A percentile compares a stretch with the other conserved stretches of the same genome.
These are phyloP conservation scores for Podospora tetraspora DNA, from an alignment of 495 filamentous ascomycete genomes.

Conservation along the genomic window DNA sequence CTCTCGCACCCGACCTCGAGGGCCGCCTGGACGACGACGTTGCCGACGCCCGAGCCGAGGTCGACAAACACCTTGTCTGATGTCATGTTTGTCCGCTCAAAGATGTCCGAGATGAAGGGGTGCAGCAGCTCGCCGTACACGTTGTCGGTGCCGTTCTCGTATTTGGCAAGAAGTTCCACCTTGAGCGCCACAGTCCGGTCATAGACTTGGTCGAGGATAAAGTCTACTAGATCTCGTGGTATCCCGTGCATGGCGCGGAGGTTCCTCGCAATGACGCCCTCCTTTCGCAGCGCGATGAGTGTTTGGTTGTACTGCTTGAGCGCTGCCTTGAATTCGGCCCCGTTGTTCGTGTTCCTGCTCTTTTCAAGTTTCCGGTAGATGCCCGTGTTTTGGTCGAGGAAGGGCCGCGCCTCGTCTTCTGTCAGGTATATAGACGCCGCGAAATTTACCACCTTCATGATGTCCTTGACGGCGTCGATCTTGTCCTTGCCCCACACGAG, in stretches of 20 bases:
- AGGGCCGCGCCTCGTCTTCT: slow-evolving; percentile 54
- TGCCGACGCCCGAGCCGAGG: slow-evolving; percentile 90
- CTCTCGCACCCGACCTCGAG: slow-evolving; percentile 90
- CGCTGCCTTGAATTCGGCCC: slow-evolving; percentile 60
- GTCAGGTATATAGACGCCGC: slow-evolving; percentile 72
- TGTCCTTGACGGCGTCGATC: slow-evolving; percentile 82
- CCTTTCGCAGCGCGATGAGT: slow-evolving; percentile 51
- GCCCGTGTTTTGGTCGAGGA: slow-evolving; percentile 68
- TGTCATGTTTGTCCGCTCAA: slow-evolving; percentile 70
- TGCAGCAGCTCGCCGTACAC: slow-evolving; percentile 92
- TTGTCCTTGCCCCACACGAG: slow-evolving; percentile 72
- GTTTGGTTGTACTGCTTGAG: slow-evolving; percentile 71
- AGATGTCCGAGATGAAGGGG: slow-evolving; percentile 71
- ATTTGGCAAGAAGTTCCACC: slow-evolving; percentile 72
- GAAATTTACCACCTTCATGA: slow-evolving; percentile 68
- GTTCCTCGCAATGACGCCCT: slow-evolving; percentile 64
- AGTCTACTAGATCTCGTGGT: slow-evolving; percentile 63
- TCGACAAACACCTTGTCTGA: slow-evolving; percentile 86
- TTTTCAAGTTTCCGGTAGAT: slow-evolving; percentile 64
- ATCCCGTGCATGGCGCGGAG: slow-evolving; percentile 61
- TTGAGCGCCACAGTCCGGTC: slow-evolving; percentile 85
- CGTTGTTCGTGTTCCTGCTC: slow-evolving; percentile 57
- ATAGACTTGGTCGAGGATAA: slow-evolving; percentile 84
- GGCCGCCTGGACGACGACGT: slow-evolving; percentile 90
- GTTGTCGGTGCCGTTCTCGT: slow-evolving; percentile 81